These are phyloP conservation scores for Emmonsia crescens DNA, from an alignment of 2,329 filamentous ascomycete genomes.

Conservation along the genomic window DNA sequence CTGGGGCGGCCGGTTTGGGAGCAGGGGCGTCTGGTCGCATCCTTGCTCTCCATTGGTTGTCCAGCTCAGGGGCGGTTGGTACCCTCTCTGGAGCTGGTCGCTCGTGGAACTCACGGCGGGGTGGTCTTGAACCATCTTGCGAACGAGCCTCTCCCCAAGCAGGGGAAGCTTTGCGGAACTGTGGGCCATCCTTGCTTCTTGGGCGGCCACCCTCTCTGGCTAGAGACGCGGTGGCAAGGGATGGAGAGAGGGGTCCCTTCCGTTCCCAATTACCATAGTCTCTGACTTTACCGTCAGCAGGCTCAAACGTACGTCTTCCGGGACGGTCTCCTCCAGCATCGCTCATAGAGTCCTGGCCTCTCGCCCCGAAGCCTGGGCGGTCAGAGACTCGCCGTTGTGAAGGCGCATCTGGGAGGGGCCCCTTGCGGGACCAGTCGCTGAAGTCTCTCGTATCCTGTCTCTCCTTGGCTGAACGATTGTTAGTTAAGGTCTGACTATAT, in stretches of 20 bases:
- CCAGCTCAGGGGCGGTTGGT: slow-evolving; percentile 80
- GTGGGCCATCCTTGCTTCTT: slow-evolving; percentile 49
- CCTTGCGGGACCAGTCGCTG: slow-evolving; percentile 85
- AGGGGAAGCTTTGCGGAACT: slow-evolving; percentile 57
- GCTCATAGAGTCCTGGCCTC: slow-evolving; percentile 44
- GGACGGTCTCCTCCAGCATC: slow-evolving; percentile 54
- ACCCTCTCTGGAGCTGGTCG: slow-evolving; percentile 53
- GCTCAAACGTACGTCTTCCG: slow-evolving; percentile 55
- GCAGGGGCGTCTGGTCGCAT: slow-evolving; percentile 71
- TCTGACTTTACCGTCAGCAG: slow-evolving; percentile 61
- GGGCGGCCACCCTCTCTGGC: slow-evolving; percentile 45
- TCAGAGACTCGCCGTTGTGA: slow-evolving; percentile 45
- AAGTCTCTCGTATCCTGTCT: slow-evolving; percentile 72
- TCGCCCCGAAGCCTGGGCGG: slow-evolving; percentile 42
- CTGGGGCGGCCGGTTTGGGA: slow-evolving; percentile 50
- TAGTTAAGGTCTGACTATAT: not conserved
- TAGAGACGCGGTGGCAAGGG: slow-evolving; percentile 38
- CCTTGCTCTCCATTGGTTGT: slow-evolving; percentile 82
- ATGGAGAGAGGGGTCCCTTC: slow-evolving; percentile 76
- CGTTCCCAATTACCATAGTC: slow-evolving; percentile 91
- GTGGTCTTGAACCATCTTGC: slow-evolving; percentile 68
- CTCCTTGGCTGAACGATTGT: slow-evolving; percentile 59
- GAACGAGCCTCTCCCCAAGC: slow-evolving; percentile 61
- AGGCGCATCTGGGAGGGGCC: slow-evolving; percentile 68
- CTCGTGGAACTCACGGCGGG: slow-evolving; percentile 64